These are phyloP conservation scores for Neospermospora avenae DNA, from an alignment of 2,329 filamentous ascomycete species.

Conservation along the genomic window DNA sequence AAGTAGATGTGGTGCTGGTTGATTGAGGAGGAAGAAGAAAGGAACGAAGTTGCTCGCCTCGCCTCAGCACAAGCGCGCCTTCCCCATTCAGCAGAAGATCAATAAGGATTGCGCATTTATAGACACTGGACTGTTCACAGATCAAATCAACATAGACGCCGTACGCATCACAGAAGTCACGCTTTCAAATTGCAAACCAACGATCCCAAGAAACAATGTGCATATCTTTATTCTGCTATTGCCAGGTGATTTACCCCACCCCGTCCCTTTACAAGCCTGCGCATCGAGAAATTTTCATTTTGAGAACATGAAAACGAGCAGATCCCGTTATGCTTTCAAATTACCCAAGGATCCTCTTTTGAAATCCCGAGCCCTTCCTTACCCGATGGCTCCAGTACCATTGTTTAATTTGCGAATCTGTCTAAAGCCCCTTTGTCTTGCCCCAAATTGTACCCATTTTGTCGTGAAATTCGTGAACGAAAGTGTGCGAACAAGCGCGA, in stretches of 20 bases:
- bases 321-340: constrained; percentile 17
- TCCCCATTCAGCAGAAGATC: too few species aligned
- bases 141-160: too few species aligned
- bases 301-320: constrained; percentile 5
- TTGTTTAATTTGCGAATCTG: constrained; percentile 18
- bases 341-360: constrained; percentile 16
- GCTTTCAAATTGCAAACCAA: not conserved
- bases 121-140: too few species aligned
- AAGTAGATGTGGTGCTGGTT: too few species aligned
- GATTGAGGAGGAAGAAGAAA: not conserved
- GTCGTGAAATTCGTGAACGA: constrained; percentile 21
- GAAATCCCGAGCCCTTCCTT: constrained; percentile 6
- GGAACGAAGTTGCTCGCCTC: too few species aligned
- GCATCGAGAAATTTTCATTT: not conserved
- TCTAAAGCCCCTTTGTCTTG: constrained; percentile 17
- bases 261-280: constrained; percentile 10
- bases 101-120: too few species aligned
- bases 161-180: too few species aligned
- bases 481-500: constrained; percentile 1
- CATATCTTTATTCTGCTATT: constrained; percentile 12
- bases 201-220: not conserved
- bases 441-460: constrained; percentile 13
- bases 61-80: too few species aligned
- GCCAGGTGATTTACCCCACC: not conserved
- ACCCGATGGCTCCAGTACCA: constrained; percentile 11